Evolutionary conservation across 2,329 filamentous ascomycete species (phyloP).

Genomic region (Basipetospora chlamydospora): DNA sequence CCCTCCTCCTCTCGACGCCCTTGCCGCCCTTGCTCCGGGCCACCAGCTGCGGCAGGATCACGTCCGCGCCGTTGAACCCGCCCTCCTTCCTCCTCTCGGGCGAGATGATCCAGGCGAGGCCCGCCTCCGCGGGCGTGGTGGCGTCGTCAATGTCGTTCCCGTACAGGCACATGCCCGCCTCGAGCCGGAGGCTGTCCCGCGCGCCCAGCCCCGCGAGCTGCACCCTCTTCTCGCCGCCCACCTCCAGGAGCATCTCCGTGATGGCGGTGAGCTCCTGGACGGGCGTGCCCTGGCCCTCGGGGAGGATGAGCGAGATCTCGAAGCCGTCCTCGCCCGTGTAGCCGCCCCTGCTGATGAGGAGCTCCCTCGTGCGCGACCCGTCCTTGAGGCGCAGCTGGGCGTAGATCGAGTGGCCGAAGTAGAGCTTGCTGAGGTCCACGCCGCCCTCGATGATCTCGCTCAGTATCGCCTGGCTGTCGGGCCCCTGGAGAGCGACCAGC

Average conservation of each 20-base stretch:
- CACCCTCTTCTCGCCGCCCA: constrained; percentile 45
- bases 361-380: constrained; percentile 23
- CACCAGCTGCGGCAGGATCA: constrained; percentile 63
- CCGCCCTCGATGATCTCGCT: constrained; percentile 20
- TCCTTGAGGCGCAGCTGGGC: constrained; percentile 49
- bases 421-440: constrained; percentile 49
- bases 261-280: constrained; percentile 30
- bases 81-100: constrained; percentile 54
- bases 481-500: constrained; percentile 81
- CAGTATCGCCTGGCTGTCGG: constrained; percentile 57
- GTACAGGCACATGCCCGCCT: constrained; percentile 99
- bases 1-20: constrained; percentile 56
- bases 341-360: constrained; percentile 69
- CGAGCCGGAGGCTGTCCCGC: constrained; percentile 79
- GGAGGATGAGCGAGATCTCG: constrained; percentile 65
- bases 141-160: constrained; percentile 87
- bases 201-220: constrained; percentile 80
- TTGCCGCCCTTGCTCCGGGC: constrained; percentile 56
- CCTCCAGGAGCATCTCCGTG: constrained; percentile 53
- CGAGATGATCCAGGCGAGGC: constrained; percentile 64
- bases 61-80: constrained; percentile 73
- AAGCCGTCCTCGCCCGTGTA: constrained; percentile 99
- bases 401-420: constrained; percentile 65
- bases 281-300: constrained; percentile 28
- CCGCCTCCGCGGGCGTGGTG: constrained; percentile 45